Evolutionary conservation across 2,329 filamentous ascomycete species (phyloP), one percentile per base, ranked within the genome.

Genomic region (Mycosphaerella arachidis): DNA sequence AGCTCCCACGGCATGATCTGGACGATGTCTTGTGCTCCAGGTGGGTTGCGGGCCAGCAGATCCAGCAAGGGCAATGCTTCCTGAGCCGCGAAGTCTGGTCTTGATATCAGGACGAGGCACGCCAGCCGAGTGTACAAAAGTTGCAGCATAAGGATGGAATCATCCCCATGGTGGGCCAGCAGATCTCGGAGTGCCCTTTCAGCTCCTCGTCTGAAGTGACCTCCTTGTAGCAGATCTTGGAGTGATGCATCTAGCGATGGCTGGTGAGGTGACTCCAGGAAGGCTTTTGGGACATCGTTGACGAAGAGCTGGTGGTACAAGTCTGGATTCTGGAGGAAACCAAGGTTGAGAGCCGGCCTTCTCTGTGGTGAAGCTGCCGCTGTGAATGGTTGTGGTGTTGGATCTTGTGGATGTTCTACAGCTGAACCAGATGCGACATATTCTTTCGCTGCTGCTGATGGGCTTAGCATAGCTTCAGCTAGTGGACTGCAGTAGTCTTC

Each of bases 1-100:
- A 99, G 81, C 46, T 88, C 84, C 92, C 94, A 99, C 0, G 93
- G 93, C 0, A 93, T 89, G 0, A 96, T 71, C 89, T 88, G 56
- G 77, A 75, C 20, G 78, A 82, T 0, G 76, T 81, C 27, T 73
- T 69, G n/a, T 81, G 79, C 67, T 84, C 83, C 6, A 80, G 75
- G 72, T 86, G 67, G 59, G 29, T 64, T 68, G 2, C 70, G 68
- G 2, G 67, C 64, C 10, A 73, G 62, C 13, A 87, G 70, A 66
- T 88, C 86, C 51, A 84, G 81, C n/a, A 88, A 75, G 0, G 82
- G 79, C 63, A 85, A 84, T 5, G 84, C 81, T 73, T 89, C 86
- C 63, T 86, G 81, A 0, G 84, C 84, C 2, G 81, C 80, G 3
- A 82, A 71, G 3, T 76, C 73, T 35, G 78, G 76, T 59, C 89